Evolutionary conservation across 352 stramenopile genomes (phyloP), one percentile per base, ranked within the genome.

Genomic region (Thraustochytrium striatum): DNA sequence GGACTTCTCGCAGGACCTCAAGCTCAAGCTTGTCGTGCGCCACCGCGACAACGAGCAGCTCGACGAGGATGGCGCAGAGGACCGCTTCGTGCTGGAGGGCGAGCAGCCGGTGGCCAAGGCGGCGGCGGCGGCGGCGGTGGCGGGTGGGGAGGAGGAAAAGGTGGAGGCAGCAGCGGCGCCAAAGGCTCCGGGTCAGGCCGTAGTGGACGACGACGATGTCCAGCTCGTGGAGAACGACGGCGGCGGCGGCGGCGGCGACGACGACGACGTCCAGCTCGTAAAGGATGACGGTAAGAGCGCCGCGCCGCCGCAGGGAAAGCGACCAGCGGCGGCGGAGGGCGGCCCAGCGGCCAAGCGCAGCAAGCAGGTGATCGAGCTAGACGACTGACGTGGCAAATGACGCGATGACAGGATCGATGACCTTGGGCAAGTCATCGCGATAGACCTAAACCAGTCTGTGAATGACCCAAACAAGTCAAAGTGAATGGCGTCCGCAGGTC

Each of bases 1-100:
- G 82, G 95, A 98, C 85, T 98, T 97, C 84, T 93, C 90, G 28
- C 94, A 98, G 84, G 91, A 98, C 59, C 47, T 80, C 32, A 80
- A 70, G 32, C 79, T 80, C 43, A 80, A 80, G 33, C 11, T 80
- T 25, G 25, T 80, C 33, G 36, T 80, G 7, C 41, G 16, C 16
- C 57, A 68, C 36, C 19, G n/a, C 16, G 16, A 53, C 8, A 25
- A 75, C n/a, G 57, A 72, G 32, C 16, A 38, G 28, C 58, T 35
- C 57, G 70, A 80, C 25, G 57, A 78, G 61, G 70, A 75, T 30
- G 30, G 61, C 19, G 61, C 65, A 30, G 32, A 25, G 65, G 65
- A 75, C 32, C 52, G 43, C 25, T 75, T 75, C 52, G 52, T 43
- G 35, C 13, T 75, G 9, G 44, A 30, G 8, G 65, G 65, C 44